phyloP scores from a whole-genome alignment of 768 basidiomycete genomes.

The Panus rudis region DNA sequence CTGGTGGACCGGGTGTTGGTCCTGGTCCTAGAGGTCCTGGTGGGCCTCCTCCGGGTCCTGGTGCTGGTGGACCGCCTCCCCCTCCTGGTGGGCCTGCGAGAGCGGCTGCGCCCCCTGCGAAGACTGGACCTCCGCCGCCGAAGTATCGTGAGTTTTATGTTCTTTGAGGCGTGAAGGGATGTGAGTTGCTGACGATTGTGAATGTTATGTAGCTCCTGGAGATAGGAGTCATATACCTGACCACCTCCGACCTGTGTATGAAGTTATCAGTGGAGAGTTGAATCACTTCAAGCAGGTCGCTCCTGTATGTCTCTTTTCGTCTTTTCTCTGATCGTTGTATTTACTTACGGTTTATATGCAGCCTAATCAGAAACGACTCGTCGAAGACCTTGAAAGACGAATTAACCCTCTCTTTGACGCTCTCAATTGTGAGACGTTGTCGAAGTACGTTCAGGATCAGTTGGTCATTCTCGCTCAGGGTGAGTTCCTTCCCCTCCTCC shows the following conservation, averaged over 20 bases:
- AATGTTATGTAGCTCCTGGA: slow-evolving; percentile 57
- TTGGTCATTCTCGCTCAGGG: slow-evolving; percentile 68
- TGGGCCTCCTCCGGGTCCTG: slow-evolving; percentile 3
- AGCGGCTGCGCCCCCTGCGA: slow-evolving; percentile 26
- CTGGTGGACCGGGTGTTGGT: slow-evolving; percentile 21
- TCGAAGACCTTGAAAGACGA: slow-evolving; percentile 82
- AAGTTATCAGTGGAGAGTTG: slow-evolving; percentile 58
- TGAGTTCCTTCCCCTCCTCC: slow-evolving; percentile 28
- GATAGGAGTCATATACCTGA: slow-evolving; percentile 91
- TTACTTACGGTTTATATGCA: slow-evolving; percentile 23
- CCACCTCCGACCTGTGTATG: slow-evolving; percentile 53
- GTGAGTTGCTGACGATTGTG: not conserved
- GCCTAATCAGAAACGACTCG: slow-evolving; percentile 78
- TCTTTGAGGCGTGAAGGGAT: no score
- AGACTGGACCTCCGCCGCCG: slow-evolving; percentile 36
- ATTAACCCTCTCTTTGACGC: slow-evolving; percentile 84
- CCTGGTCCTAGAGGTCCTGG: no score
- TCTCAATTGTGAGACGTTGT: slow-evolving; percentile 84
- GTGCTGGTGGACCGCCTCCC: slow-evolving; percentile 10
- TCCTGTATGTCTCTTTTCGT: slow-evolving; percentile 52
- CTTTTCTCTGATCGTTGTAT: not conserved
- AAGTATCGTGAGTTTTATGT: slow-evolving; percentile 50
- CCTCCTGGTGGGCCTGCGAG: slow-evolving; percentile 7
- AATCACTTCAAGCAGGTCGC: slow-evolving; percentile 61
- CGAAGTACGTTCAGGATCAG: slow-evolving; percentile 62